phyloP scores from a whole-genome alignment of 768 basidiomycete genomes.

The Auriculariales sp. region DNA sequence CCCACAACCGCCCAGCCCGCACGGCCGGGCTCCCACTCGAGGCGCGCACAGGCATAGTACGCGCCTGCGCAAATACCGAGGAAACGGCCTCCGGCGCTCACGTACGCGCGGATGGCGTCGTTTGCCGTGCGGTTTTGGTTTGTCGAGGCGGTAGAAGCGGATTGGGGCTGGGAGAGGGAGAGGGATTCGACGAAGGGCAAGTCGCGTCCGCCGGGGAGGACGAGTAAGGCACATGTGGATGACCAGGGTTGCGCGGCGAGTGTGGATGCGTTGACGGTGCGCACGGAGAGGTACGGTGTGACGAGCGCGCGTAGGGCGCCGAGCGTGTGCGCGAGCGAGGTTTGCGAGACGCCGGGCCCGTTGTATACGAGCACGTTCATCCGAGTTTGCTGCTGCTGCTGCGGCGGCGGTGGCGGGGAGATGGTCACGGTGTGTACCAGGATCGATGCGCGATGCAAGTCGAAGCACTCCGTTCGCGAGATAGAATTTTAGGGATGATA shows the following conservation, averaged over 20 bases:
- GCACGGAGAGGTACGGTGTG: slow-evolving; percentile 64
- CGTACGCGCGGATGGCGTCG: slow-evolving; percentile 39
- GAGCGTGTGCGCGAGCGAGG: slow-evolving; percentile 29
- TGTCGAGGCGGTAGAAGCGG: too few relatives aligned
- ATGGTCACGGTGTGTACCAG: too few relatives aligned
- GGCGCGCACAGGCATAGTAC: slow-evolving; percentile 28
- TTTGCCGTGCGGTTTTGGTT: too few relatives aligned
- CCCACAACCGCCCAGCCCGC: slow-evolving; percentile 20
- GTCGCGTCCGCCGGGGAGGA: slow-evolving; percentile 50
- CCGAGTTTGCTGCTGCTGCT: background rate
- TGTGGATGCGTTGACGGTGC: slow-evolving; percentile 40
- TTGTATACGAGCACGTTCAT: slow-evolving; percentile 72
- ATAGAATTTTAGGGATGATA: too few relatives aligned
- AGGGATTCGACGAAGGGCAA: slow-evolving; percentile 21
- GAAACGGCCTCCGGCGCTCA: slow-evolving; percentile 54
- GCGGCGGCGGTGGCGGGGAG: too few relatives aligned
- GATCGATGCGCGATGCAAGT: too few relatives aligned
- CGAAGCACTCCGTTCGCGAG: too few relatives aligned
- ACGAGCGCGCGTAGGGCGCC: slow-evolving; percentile 40
- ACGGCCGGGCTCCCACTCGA: slow-evolving; percentile 26
- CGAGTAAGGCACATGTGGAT: slow-evolving; percentile 57
- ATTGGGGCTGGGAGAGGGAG: slow-evolving; percentile 15
- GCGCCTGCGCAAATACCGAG: slow-evolving; percentile 51
- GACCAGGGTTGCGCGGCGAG: slow-evolving; percentile 67
- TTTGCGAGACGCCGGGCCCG: slow-evolving; percentile 41